Conservation (phyloP, 106 monocot genomes). For the Narthecium ossifragum region DNA sequence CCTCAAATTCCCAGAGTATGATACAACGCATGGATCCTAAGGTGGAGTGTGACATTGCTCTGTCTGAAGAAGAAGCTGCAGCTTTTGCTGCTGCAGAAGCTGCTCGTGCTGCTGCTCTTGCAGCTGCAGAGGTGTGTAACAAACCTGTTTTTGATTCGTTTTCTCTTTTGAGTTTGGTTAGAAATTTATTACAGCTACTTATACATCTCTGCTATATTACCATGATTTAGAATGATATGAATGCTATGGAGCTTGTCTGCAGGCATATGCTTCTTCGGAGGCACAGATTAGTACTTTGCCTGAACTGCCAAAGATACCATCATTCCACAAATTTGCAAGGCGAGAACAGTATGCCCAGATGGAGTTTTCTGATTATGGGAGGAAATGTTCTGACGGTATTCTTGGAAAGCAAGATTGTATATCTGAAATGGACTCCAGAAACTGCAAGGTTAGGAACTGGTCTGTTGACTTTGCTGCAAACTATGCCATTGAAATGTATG, state of each 20-base stretch:
- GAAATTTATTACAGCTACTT: too few relatives aligned
- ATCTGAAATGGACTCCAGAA: slow-evolving; percentile 89
- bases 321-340: slow-evolving; percentile 88
- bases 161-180: not conserved
- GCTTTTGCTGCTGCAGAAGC: slow-evolving; percentile 84
- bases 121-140: slow-evolving; percentile 72
- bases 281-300: slow-evolving; percentile 37
- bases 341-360: slow-evolving; percentile 55
- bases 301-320: slow-evolving; percentile 97
- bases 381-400: slow-evolving; percentile 34
- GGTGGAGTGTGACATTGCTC: slow-evolving; percentile 13
- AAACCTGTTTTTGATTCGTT: not conserved
- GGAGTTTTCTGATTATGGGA: slow-evolving; percentile 67
- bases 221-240: not conserved
- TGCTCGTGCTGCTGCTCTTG: slow-evolving; percentile 77
- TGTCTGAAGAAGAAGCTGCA: slow-evolving; percentile 75
- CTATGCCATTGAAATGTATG: slow-evolving; percentile 36
- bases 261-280: slow-evolving; percentile 95
- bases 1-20: slow-evolving; percentile 14
- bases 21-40: slow-evolving; percentile 21
- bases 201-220: too few relatives aligned
- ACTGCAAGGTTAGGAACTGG: slow-evolving; percentile 73
- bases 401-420: slow-evolving; percentile 66
- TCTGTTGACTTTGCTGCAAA: slow-evolving; percentile 62
- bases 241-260: slow-evolving; percentile 3